Evolutionary conservation across 1,284 basidiomycete genomes (phyloP), one percentile per base, ranked within the genome.

Genomic region (Mycosarcoma maydis): DNA sequence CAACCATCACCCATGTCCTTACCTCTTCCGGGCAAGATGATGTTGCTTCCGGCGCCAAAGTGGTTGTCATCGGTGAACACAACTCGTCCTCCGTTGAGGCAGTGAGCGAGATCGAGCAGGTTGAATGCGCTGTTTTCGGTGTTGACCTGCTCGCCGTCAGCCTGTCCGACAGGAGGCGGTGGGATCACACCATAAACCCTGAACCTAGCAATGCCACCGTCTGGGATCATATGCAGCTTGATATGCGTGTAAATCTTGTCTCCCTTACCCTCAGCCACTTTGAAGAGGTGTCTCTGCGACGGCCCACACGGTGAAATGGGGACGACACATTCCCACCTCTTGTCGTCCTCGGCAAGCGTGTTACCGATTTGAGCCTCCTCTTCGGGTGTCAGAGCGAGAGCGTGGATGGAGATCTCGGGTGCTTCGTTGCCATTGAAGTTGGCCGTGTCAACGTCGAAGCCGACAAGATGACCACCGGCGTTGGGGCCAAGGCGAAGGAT

Each of bases 1-100:
- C 95, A 98, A 6, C 96, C 95, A 80, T 98, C 94, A 16, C 93
- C 90, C 94, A 98, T 98, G 78, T 96, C 91, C 79, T 79, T 78
- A 80, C 90, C 91, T 81, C 95, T 85, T 29, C 95, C 95, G 2
- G 94, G 94, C 33, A 97, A 85, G 53, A 98, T 88, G 60, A 98
- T 84, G 83, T 98, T 98, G 8, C 89, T 87, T 1, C 94, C 94
- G 4, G 90, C 87, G 20, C 94, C 94, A 78, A 93, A 98, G 84
- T 98, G 95, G 78, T 97, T 92, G 83, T 98, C 93, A 27, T 84
- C 85, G 56, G 84, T 85, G 55, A 85, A 88, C 24, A 92, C 88
- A 20, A 92, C 90, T 3, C 88, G 86, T 8, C 92, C 96, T 19
- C 94, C 94, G 40, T 92, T 88, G 74, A 94, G 89, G 22, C 94